A percentile compares a stretch with the other conserved stretches of the same genome.
These are phyloP conservation scores for Coemansia sp. DNA, from an alignment of 192 early-diverging fungal species.

Conservation along the genomic window DNA sequence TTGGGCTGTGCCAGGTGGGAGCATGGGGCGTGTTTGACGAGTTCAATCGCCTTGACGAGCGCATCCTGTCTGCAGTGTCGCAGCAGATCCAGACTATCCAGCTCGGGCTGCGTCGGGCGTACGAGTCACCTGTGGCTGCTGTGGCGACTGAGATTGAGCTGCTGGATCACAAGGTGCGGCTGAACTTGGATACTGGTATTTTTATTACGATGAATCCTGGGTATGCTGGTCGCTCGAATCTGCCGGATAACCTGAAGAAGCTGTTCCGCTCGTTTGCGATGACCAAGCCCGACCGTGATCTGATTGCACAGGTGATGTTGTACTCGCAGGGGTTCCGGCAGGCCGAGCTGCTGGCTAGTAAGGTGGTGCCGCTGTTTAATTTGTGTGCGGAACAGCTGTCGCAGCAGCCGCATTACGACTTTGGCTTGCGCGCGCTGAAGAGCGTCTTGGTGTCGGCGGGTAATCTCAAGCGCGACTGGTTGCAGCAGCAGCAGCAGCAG, in stretches of 20 bases:
- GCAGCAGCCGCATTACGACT: conserved; percentile 97
- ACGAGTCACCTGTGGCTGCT: conserved; percentile 3
- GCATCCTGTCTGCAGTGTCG: conserved; percentile 96
- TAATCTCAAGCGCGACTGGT: conserved; percentile 89
- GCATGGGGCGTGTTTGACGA: conserved; percentile 99
- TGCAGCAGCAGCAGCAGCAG: conserved; percentile 62
- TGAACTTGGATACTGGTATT: conserved; percentile 90
- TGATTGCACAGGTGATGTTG: conserved; percentile 99
- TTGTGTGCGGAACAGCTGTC: conserved; percentile 93
- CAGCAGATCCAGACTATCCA: conserved; percentile 99
- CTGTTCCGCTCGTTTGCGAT: conserved; percentile 98
- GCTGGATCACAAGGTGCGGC: conserved; percentile 79
- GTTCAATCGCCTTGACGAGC: conserved; percentile 98
- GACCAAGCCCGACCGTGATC: conserved; percentile 95
- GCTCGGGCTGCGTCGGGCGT: conserved; percentile 70
- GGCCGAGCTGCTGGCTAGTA: conserved; percentile 89
- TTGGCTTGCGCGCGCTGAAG: conserved; percentile 97
- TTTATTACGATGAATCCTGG: conserved; percentile 99
- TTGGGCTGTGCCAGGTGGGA: conserved; percentile 97
- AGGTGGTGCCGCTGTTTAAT: conserved; percentile 97
- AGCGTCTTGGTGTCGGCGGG: conserved; percentile 99
- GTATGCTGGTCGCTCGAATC: conserved; percentile 95
- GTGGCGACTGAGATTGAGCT: conserved; percentile 82
- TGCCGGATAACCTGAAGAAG: conserved; percentile 99
- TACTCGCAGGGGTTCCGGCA: conserved; percentile 99